Evolutionary conservation across 2,329 filamentous ascomycete genomes (phyloP).

Genomic region (Penicillium sp.): DNA sequence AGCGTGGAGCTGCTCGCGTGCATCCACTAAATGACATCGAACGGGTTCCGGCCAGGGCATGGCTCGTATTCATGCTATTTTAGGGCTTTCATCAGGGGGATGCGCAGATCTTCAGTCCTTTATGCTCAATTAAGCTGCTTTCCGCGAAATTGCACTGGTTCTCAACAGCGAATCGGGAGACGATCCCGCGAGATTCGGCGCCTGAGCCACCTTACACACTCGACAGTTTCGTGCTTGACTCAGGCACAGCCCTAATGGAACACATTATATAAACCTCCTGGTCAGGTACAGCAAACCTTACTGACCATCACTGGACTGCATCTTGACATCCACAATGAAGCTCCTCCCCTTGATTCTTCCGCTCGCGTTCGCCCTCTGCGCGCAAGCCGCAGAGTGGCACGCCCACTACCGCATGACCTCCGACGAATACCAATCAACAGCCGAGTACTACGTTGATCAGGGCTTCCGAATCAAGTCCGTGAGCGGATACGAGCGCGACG

Average conservation of each 20-base stretch:
- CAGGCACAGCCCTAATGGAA: too few relatives aligned
- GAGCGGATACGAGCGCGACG: slow-evolving; percentile 19
- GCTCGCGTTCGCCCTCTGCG: slow-evolving; percentile 13
- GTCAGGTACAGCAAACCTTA: too few relatives aligned
- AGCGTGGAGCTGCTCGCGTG: too few relatives aligned
- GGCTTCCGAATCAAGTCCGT: slow-evolving; percentile 19
- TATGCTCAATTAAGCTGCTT: neutral
- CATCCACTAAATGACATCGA: neutral
- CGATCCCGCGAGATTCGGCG: neutral
- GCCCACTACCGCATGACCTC: slow-evolving; percentile 21
- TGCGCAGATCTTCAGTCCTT: neutral
- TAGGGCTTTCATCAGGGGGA: neutral
- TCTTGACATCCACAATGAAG: slow-evolving; percentile 5
- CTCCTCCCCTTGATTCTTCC: slow-evolving; percentile 8
- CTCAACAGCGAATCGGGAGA: neutral
- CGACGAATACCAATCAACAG: slow-evolving; percentile 20
- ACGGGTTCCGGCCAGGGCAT: neutral
- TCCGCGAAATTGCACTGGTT: neutral
- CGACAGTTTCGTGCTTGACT: too few relatives aligned
- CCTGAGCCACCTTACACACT: too few relatives aligned
- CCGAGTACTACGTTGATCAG: slow-evolving; percentile 16
- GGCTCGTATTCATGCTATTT: slow-evolving; percentile 2
- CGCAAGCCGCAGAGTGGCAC: slow-evolving; percentile 20
- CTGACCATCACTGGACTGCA: neutral
- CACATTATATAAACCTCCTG: too few relatives aligned